Base-by-base conservation (phyloP, 148 eudicot species). In the Camellia japonica region DNA sequence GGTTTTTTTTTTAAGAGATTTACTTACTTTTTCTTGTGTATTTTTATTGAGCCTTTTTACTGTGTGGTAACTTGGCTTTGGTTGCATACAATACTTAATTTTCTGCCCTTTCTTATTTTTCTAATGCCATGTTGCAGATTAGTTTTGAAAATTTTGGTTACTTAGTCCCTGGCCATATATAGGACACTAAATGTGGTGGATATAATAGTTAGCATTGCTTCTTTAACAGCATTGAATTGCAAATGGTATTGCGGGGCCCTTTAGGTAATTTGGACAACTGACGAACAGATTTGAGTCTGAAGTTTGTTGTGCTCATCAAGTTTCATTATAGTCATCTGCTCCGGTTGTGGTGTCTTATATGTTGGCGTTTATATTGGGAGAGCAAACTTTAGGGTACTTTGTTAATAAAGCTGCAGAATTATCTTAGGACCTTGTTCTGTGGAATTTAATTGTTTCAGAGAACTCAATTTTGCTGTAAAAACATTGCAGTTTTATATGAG, bases 231-330 rank as follows among this genome's bases (percentile, higher is more conserved):
- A 16, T 73, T 49, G 71, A 72, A 38, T 63, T 72, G 51, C 54
- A 52, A 80, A 74, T 80, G 64, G 47, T 74, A 67, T 80, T 80
- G 78, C 82, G 74, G 82, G 82, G 11, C 73, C 65, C 60, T 54
- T 66, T 80, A 18, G 38, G 55, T 70, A 14, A 38, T 41, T 74
- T 58, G 77, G 65, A 23, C 11, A 13, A 59, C 41, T 15, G 52
- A 56, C 12, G 66, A 56, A 74, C 19, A 58, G 23, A 74, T 74
- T 38, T 56, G 64, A 58, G 51, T 74, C 65, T 74, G 77, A 59
- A 52, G 14, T 6, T 60, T 1, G 77, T 52, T 74, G 51, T 38
- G 16, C 66, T 15, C 47, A 23, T 74, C 65, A 58, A 42, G 49
- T 23, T 60, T 5, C 65, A 73, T 62, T 76, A 63, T 76, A 61